Evolutionary conservation across 805 yeast genomes (phyloP), one percentile per base, ranked within the genome.

Genomic region (Candida schatavii): DNA sequence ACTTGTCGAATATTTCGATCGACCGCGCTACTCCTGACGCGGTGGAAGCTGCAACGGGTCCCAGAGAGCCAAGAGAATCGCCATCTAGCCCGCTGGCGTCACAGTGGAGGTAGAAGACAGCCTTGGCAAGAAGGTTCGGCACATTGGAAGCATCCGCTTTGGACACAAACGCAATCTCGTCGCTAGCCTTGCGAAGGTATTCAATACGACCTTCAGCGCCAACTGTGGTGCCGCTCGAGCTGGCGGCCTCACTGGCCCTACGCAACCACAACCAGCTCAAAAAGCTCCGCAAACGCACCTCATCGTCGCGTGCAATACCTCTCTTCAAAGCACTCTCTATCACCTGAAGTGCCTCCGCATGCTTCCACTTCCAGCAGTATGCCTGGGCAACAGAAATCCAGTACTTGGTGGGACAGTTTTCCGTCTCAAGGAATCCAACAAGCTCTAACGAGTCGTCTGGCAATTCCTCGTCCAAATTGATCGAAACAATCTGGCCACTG

Each of bases 361-460:
- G 52, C 53, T 75, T 75, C 2, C 76, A 78, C 37, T 75, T 76
- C 40, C 80, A 72, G 30, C 85, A 81, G 59, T 89, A 93, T 0
- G 93, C 95, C 44, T 81, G 68, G 3, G 95, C 90, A 47, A 90
- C 81, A 18, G 84, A 75, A 15, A 88, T 64, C 99, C 99, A 93
- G 64, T 81, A 87, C 56, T 83, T 81, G 41, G 76, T 71, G 18
- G 77, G 80, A 38, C 91, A 83, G 43, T 77, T 78, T 65, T 93
- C 98, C 49, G 85, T 87, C 47, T 85, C 84, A 47, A 93, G 69
- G 47, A 91, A 75, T 21, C 79, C 77, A 49, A 85, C 80, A 47
- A 93, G 72, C 56, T 93, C 98, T 35, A 80, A 74, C 3, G 96
- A 87, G 59, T 91, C 96, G 18, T 87, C 96, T 3, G 96, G 95